Evolutionary conservation across 305 asterid genomes (phyloP).

Genomic region (Euphrasia arctica): DNA sequence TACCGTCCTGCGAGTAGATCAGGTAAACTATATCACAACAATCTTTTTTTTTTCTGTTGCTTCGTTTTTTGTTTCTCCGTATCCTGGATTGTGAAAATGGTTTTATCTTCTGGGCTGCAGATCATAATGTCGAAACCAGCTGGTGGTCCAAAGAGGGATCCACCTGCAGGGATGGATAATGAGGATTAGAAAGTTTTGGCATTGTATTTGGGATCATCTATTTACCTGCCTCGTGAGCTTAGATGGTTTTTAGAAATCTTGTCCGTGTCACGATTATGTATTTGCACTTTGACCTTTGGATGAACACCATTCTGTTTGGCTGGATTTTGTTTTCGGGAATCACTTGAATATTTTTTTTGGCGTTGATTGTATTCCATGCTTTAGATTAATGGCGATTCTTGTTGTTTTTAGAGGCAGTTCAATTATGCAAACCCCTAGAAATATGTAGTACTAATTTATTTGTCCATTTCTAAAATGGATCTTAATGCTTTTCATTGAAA

Average conservation of each 20-base stretch:
- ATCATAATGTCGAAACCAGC: constrained; percentile 98
- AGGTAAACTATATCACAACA: constrained; percentile 35
- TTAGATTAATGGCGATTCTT: too few relatives aligned
- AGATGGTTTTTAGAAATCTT: background rate
- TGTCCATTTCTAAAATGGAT: too few relatives aligned
- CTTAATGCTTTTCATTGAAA: too few relatives aligned
- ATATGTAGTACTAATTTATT: too few relatives aligned
- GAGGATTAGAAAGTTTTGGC: constrained; percentile 37
- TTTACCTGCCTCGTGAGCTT: constrained; percentile 7
- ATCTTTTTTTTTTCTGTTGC: background rate
- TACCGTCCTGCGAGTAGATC: constrained; percentile 96
- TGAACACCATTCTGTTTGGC: background rate
- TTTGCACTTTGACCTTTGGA: background rate
- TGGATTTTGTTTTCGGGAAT: constrained; percentile 18
- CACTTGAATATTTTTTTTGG: background rate
- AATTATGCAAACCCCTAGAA: too few relatives aligned
- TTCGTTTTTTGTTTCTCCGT: background rate
- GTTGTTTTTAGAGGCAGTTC: too few relatives aligned
- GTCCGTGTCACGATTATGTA: background rate
- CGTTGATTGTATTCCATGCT: constrained; percentile 7
- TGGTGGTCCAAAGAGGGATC: constrained; percentile 70
- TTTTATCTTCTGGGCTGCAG: constrained; percentile 35
- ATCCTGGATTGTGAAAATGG: background rate
- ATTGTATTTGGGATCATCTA: constrained; percentile 6
- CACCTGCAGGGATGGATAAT: constrained; percentile 40